Percentiles rank a stretch among this genome's conserved stretches.
Evolutionary conservation across 148 eudicot genomes (phyloP).

Genomic region (Rhododendron vialii): DNA sequence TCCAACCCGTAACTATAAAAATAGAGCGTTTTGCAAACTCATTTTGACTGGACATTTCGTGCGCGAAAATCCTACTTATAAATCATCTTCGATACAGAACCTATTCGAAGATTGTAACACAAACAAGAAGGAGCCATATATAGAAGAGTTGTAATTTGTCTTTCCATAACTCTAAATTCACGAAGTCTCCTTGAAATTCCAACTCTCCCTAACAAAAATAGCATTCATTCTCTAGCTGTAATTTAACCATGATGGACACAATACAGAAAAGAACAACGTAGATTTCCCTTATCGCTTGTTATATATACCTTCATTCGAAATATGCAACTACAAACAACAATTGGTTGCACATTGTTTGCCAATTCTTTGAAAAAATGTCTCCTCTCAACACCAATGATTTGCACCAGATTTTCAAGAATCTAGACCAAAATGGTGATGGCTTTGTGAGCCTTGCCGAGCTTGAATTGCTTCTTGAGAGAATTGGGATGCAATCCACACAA

Average conservation of each 20-base stretch:
- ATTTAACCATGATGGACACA: not conserved
- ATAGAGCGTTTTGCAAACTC: not conserved
- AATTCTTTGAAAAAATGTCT: not conserved
- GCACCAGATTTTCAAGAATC: constrained; percentile 36
- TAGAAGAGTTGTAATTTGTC: not conserved
- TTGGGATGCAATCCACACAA: constrained; percentile 9
- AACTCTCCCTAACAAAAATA: not conserved
- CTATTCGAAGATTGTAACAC: not conserved
- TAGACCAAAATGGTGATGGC: constrained; percentile 48
- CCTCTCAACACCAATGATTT: constrained; percentile 19
- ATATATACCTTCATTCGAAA: not conserved
- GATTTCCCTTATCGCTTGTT: not conserved
- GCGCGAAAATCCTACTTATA: no score
- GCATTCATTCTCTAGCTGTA: not conserved
- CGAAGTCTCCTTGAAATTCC: not conserved
- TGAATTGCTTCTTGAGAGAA: constrained; percentile 33
- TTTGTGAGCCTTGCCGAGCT: constrained; percentile 48
- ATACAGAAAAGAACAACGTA: not conserved
- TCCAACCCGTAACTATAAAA: not conserved
- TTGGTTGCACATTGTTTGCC: not conserved
- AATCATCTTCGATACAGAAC: not conserved
- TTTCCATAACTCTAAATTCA: not conserved
- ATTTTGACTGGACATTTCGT: no score
- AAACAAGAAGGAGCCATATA: not conserved
- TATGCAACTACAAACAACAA: not conserved